A percentile compares a stretch with the other conserved stretches of the same genome.
Conservation (phyloP, 306 rosid species). For the Cyamopsis tetragonoloba region DNA sequence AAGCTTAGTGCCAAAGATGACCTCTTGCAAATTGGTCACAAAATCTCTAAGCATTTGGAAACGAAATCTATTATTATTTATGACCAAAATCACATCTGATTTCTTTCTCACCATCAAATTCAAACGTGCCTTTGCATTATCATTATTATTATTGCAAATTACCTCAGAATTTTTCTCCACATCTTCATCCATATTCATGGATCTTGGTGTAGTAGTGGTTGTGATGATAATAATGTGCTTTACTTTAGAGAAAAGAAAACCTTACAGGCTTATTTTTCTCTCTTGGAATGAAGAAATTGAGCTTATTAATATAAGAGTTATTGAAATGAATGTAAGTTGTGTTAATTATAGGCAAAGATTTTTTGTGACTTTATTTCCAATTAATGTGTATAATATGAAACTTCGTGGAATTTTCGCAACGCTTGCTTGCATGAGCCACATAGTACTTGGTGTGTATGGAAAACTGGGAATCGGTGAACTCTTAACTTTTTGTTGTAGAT, state of each 20-base stretch:
- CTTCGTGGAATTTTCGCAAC: conserved; percentile 36
- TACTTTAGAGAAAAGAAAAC: background rate
- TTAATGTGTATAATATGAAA: conserved; percentile 26
- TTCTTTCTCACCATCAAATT: conserved; percentile 50
- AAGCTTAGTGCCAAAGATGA: conserved; percentile 77
- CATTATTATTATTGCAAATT: background rate
- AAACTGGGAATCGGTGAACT: conserved; percentile 16
- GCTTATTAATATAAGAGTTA: too few relatives aligned
- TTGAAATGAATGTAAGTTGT: conserved; percentile 8
- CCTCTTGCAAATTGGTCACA: conserved; percentile 49
- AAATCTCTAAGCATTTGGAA: conserved; percentile 41
- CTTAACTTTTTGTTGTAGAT: background rate
- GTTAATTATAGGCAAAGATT: background rate
- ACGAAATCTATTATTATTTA: conserved; percentile 16
- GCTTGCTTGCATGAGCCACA: conserved; percentile 24
- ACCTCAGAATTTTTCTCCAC: conserved; percentile 25
- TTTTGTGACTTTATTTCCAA: conserved; percentile 22
- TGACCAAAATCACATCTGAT: conserved; percentile 50
- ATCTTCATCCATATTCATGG: conserved; percentile 17
- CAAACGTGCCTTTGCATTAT: conserved; percentile 34
- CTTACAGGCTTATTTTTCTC: background rate
- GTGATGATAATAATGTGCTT: background rate
- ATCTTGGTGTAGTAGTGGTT: background rate
- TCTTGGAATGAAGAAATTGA: conserved; percentile 5
- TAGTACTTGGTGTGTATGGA: too few relatives aligned